Percentiles rank a stretch among this genome's conserved stretches.
These are phyloP conservation scores for Pseudogymnoascus sp. DNA, from an alignment of 2,329 filamentous ascomycete genomes.

Conservation along the genomic window DNA sequence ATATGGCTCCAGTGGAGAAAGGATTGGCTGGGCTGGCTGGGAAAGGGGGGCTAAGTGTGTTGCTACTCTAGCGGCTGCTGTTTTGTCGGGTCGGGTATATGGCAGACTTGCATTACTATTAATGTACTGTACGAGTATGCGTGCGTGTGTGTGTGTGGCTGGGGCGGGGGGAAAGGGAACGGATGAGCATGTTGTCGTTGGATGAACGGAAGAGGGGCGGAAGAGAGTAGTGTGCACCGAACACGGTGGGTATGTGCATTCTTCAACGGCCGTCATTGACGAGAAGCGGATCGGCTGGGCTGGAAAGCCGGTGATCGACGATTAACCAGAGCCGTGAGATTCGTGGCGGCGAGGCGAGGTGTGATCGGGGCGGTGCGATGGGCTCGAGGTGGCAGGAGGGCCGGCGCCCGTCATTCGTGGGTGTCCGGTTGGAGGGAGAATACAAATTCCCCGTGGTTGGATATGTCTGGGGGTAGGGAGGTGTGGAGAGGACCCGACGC, in stretches of 20 bases:
- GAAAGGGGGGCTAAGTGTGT: not conserved
- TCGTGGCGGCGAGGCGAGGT: not conserved
- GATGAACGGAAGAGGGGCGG: not conserved
- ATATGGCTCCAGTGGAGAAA: not conserved
- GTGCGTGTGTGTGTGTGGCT: not conserved
- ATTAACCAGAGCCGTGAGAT: not conserved
- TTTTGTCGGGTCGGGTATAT: slow-evolving; percentile 4
- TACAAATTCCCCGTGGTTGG: not conserved
- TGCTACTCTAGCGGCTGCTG: not conserved
- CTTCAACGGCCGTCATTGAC: not conserved
- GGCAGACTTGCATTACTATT: not conserved
- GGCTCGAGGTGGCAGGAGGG: not conserved
- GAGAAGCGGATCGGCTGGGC: not conserved
- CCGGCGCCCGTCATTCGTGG: not conserved
- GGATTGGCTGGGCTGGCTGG: not conserved
- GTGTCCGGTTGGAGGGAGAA: not conserved
- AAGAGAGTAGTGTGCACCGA: not conserved
- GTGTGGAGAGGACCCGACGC: not conserved
- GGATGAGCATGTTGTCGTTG: not conserved
- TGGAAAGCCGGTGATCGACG: not conserved
- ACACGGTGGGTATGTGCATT: not conserved
- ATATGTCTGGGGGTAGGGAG: not conserved
- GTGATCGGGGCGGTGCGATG: not conserved
- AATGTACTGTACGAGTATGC: not conserved
- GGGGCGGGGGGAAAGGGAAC: not conserved